Evolutionary conservation across 2,329 filamentous ascomycete species (phyloP).

Genomic region (Gaeumannomyces tritici): DNA sequence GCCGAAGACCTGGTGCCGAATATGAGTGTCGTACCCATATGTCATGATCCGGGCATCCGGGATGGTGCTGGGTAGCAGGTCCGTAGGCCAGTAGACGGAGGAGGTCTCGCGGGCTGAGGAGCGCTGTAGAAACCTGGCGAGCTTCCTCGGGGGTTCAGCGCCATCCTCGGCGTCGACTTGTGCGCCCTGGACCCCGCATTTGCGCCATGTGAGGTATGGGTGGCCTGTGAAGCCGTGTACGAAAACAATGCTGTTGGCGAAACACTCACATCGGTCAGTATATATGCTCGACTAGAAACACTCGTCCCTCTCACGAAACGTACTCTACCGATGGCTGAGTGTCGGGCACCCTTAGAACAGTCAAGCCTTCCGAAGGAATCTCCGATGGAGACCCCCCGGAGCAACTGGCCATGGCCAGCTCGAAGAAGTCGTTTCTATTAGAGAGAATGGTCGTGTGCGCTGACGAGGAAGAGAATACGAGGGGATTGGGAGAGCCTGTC

Average conservation of each 20-base stretch:
- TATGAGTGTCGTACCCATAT: conserved; percentile 18
- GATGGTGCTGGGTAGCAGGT: conserved; percentile 12
- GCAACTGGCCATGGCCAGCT: background rate
- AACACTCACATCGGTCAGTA: background rate
- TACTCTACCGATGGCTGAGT: background rate
- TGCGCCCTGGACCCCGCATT: background rate
- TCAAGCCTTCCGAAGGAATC: background rate
- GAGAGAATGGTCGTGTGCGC: too few species aligned
- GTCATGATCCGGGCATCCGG: conserved; percentile 17
- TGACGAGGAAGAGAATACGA: too few species aligned
- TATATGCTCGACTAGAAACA: background rate
- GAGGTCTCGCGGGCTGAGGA: background rate
- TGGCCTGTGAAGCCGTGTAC: background rate
- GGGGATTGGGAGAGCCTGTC: too few species aligned
- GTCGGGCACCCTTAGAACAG: background rate
- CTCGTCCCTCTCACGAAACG: background rate
- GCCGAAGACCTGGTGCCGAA: conserved; percentile 14
- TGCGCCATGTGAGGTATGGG: background rate
- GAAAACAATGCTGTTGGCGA: background rate
- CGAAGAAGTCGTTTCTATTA: background rate
- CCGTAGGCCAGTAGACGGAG: conserved; percentile 14
- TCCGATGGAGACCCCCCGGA: background rate
- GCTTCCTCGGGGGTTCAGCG: background rate
- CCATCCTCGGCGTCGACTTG: background rate
- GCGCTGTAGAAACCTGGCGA: background rate